Percentiles rank a stretch among this genome's conserved stretches.
Conservation (phyloP, 352 stramenopile genomes). For the Phytophthora palmivora region DNA sequence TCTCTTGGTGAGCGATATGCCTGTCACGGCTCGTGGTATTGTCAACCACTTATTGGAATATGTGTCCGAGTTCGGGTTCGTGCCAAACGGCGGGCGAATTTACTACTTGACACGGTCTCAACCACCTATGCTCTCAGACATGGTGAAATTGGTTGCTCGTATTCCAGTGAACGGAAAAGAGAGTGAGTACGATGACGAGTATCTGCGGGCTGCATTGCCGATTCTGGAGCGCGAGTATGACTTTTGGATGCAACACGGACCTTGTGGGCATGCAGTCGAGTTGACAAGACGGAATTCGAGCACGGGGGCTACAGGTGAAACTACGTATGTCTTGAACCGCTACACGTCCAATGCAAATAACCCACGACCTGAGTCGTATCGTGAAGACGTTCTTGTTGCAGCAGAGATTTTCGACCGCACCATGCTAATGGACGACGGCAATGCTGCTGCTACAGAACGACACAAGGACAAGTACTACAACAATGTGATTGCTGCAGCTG, state of each 20-base stretch:
- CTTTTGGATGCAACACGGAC: constrained; percentile 87
- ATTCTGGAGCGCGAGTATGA: constrained; percentile 83
- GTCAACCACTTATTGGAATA: constrained; percentile 91
- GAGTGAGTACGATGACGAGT: constrained; percentile 60
- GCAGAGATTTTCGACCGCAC: constrained; percentile 66
- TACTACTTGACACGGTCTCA: constrained; percentile 93
- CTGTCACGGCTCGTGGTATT: constrained; percentile 73
- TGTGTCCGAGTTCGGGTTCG: constrained; percentile 85
- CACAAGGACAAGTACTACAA: constrained; percentile 85
- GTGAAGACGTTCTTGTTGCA: constrained; percentile 79
- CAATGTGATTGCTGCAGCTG: constrained; percentile 82
- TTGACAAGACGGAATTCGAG: constrained; percentile 40
- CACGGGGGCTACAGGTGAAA: constrained; percentile 1
- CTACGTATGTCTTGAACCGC: constrained; percentile 71
- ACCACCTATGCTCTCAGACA: constrained; percentile 90
- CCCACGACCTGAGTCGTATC: constrained; percentile 89
- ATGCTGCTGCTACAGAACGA: constrained; percentile 43
- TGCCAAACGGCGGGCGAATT: constrained; percentile 90
- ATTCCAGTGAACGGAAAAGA: constrained; percentile 40
- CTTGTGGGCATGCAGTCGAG: constrained; percentile 65
- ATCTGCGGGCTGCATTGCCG: constrained; percentile 57
- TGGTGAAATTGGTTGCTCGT: constrained; percentile 72
- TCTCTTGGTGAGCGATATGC: constrained; percentile 86
- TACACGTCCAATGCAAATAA: constrained; percentile 79
- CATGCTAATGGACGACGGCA: constrained; percentile 34